These are phyloP conservation scores for Cynanchum wilfordii DNA, from an alignment of 257 asterid species.

Conservation along the genomic window DNA sequence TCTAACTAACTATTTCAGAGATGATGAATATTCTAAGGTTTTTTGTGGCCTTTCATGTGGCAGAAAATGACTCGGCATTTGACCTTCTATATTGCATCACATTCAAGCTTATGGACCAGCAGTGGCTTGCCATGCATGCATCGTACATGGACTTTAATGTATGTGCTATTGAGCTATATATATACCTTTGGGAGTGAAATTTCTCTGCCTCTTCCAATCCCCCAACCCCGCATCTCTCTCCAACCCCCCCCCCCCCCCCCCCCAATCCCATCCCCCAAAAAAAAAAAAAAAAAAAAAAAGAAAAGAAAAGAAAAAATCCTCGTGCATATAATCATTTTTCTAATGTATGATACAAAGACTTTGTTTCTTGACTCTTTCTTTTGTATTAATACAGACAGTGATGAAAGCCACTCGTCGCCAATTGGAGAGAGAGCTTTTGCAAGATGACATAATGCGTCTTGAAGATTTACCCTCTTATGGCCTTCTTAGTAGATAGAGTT, in stretches of 20 bases:
- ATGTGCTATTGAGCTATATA: slow-evolving; percentile 22
- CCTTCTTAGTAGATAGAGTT: slow-evolving; percentile 56
- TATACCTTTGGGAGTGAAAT: neutral
- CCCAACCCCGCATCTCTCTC: no score
- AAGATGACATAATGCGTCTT: slow-evolving; percentile 63
- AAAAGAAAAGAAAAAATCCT: neutral
- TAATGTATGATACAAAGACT: neutral
- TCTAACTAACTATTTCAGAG: neutral
- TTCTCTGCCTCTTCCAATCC: neutral
- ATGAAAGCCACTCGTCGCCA: slow-evolving; percentile 98
- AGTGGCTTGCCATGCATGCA: slow-evolving; percentile 96
- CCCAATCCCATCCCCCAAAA: neutral
- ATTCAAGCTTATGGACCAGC: slow-evolving; percentile 96
- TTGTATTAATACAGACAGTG: slow-evolving; percentile 49
- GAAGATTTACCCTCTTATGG: slow-evolving; percentile 84
- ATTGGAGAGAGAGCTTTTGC: slow-evolving; percentile 91
- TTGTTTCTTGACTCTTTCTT: neutral
- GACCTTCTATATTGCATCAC: slow-evolving; percentile 92
- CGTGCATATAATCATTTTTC: neutral
- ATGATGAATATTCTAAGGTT: neutral
- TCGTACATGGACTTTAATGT: slow-evolving; percentile 99
- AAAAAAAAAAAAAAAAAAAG: neutral
- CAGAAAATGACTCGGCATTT: slow-evolving; percentile 92
- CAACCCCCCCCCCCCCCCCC: neutral
- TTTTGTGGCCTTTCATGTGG: slow-evolving; percentile 20